These are phyloP conservation scores for Phytophthora fragariae DNA, from an alignment of 352 stramenopile species.

Conservation along the genomic window DNA sequence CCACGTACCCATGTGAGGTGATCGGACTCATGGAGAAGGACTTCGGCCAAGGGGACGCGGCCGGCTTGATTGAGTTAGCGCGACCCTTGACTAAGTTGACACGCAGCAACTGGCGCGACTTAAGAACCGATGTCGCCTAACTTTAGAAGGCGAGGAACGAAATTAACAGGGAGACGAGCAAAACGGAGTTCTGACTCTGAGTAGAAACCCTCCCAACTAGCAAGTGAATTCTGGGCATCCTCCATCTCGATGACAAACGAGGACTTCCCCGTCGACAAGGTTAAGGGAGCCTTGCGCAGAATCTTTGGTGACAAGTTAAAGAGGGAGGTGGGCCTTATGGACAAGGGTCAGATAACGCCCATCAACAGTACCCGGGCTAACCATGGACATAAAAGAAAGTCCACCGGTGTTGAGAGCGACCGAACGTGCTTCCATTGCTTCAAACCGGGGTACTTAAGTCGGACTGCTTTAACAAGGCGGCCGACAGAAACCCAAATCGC, in stretches of 20 bases:
- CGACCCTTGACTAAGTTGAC: constrained; percentile 5
- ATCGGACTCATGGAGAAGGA: constrained; percentile 11
- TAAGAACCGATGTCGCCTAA: not conserved
- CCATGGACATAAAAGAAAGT: constrained; percentile 8
- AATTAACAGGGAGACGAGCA: constrained; percentile 18
- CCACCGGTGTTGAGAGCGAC: not conserved
- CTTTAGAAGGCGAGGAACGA: constrained; percentile 19
- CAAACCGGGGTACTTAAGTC: constrained; percentile 11
- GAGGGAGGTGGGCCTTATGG: constrained; percentile 1
- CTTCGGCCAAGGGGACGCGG: constrained; percentile 1
- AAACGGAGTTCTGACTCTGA: constrained; percentile 16
- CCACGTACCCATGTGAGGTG: constrained; percentile 22
- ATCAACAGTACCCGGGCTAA: constrained; percentile 9
- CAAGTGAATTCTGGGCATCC: constrained; percentile 23
- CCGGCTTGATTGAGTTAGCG: constrained; percentile 8
- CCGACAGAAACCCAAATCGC: constrained; percentile 8
- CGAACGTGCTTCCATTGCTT: constrained; percentile 15
- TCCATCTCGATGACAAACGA: constrained; percentile 21
- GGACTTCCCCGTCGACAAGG: constrained; percentile 8
- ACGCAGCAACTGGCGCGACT: constrained; percentile 2
- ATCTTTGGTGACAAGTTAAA: constrained; percentile 27
- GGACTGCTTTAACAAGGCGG: not conserved
- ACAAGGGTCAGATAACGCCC: not conserved
- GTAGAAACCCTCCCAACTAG: constrained; percentile 7
- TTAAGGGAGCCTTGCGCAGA: constrained; percentile 3